These are phyloP conservation scores for Penicillium aurantiogriseum DNA, from an alignment of 2,329 filamentous ascomycete species.

Conservation along the genomic window DNA sequence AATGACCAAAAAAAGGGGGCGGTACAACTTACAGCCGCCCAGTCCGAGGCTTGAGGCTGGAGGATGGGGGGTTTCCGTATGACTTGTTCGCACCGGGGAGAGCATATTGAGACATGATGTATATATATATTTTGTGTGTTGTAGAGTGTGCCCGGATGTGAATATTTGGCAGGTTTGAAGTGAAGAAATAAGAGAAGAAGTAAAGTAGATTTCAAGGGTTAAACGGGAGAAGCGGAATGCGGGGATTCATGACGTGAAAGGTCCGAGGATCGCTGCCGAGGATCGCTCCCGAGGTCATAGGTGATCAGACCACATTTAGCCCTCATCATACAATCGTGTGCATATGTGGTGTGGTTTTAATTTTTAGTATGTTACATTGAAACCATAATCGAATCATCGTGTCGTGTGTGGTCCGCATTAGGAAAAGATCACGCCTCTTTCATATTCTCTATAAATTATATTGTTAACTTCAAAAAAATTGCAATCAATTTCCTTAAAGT, in stretches of 20 bases:
- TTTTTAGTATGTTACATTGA: background rate
- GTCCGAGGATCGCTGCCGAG: background rate
- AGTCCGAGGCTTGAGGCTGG: constrained; percentile 16
- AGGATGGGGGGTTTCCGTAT: constrained; percentile 10
- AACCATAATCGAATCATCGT: constrained; percentile 1
- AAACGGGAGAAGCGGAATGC: background rate
- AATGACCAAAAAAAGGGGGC: background rate
- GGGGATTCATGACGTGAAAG: constrained; percentile 5
- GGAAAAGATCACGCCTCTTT: background rate
- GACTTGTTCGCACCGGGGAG: constrained; percentile 18
- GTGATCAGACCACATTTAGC: background rate
- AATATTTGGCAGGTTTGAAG: background rate
- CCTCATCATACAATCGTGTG: constrained; percentile 1
- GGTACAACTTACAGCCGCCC: constrained; percentile 18
- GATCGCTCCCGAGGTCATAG: background rate
- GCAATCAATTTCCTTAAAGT: background rate
- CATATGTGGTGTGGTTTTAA: background rate
- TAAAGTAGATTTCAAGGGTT: background rate
- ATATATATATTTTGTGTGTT: background rate
- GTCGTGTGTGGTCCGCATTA: background rate
- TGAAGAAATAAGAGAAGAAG: background rate
- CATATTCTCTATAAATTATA: background rate
- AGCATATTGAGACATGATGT: constrained; percentile 22
- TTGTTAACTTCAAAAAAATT: background rate
- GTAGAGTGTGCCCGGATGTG: background rate